phyloP scores from a whole-genome alignment of 768 basidiomycete genomes.

The Leccinum obscurum region DNA sequence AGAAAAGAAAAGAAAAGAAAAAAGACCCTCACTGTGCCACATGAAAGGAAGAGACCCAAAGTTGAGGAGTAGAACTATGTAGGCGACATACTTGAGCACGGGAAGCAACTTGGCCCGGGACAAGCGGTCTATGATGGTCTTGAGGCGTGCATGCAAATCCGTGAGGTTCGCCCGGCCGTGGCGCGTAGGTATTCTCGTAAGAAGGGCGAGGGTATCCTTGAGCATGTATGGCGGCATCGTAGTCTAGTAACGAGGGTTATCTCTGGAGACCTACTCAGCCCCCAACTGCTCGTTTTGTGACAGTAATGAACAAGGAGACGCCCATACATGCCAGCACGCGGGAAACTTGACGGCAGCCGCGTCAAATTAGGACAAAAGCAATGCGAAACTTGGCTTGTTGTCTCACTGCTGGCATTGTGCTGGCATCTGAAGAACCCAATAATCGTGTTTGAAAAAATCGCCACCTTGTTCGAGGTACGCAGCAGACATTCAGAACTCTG shows the following conservation, averaged over 20 bases:
- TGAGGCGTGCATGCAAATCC: slow-evolving; percentile 7
- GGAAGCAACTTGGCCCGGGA: slow-evolving; percentile 8
- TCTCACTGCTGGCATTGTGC: too few relatives aligned
- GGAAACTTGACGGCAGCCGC: neutral
- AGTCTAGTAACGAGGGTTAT: neutral
- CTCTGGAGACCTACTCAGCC: neutral
- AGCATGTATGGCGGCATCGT: slow-evolving; percentile 14
- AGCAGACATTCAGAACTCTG: too few relatives aligned
- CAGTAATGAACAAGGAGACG: neutral
- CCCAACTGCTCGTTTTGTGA: neutral
- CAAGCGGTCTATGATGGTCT: slow-evolving; percentile 2
- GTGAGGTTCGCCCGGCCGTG: neutral
- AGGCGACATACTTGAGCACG: slow-evolving; percentile 20
- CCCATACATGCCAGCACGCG: neutral
- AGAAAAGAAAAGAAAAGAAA: too few relatives aligned
- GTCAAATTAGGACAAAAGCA: neutral
- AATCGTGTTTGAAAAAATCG: too few relatives aligned
- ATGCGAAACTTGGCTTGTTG: too few relatives aligned
- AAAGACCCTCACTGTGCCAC: slow-evolving; percentile 62
- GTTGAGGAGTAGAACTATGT: slow-evolving; percentile 57
- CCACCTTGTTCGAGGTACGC: too few relatives aligned
- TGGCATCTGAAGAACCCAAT: too few relatives aligned
- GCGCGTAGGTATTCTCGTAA: slow-evolving; percentile 19
- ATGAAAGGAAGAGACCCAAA: slow-evolving; percentile 58
- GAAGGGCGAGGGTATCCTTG: slow-evolving; percentile 2